phyloP scores from a whole-genome alignment of 2,329 filamentous ascomycete genomes.

The Aspergillus sp. region DNA sequence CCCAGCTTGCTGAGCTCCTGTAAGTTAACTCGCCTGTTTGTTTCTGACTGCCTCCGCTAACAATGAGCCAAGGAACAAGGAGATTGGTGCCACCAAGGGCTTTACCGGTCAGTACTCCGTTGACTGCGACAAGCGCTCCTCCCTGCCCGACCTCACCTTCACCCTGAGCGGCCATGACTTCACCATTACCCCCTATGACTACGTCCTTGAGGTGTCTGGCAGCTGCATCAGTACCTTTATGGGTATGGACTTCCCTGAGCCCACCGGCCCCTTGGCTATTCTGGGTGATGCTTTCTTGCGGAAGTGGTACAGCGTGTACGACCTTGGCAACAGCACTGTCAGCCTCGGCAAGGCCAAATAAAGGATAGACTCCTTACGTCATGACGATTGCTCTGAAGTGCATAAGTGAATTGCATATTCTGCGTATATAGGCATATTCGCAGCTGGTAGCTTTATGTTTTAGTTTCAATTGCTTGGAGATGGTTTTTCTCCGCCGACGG shows the following conservation, averaged over 20 bases:
- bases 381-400: too few species aligned
- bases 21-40: slow-evolving; percentile 30
- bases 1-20: slow-evolving; percentile 85
- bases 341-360: slow-evolving; percentile 83
- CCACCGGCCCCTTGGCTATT: slow-evolving; percentile 86
- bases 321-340: slow-evolving; percentile 82
- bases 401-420: background rate
- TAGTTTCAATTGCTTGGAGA: background rate
- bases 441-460: background rate
- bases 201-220: slow-evolving; percentile 91
- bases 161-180: slow-evolving; percentile 89
- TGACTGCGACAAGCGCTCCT: slow-evolving; percentile 78
- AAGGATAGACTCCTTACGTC: slow-evolving; percentile 7
- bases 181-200: slow-evolving; percentile 81
- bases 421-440: background rate
- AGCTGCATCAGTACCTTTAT: slow-evolving; percentile 97
- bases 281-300: slow-evolving; percentile 65
- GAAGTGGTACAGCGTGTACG: slow-evolving; percentile 81
- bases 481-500: background rate
- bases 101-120: slow-evolving; percentile 96
- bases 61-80: slow-evolving; percentile 61
- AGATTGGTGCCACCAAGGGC: slow-evolving; percentile 97
- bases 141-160: slow-evolving; percentile 87
- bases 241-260: slow-evolving; percentile 86
- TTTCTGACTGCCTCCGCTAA: too few species aligned